Evolutionary conservation across 1,139 yeast species (phyloP).

Genomic region (Hyphopichia khmerensis): DNA sequence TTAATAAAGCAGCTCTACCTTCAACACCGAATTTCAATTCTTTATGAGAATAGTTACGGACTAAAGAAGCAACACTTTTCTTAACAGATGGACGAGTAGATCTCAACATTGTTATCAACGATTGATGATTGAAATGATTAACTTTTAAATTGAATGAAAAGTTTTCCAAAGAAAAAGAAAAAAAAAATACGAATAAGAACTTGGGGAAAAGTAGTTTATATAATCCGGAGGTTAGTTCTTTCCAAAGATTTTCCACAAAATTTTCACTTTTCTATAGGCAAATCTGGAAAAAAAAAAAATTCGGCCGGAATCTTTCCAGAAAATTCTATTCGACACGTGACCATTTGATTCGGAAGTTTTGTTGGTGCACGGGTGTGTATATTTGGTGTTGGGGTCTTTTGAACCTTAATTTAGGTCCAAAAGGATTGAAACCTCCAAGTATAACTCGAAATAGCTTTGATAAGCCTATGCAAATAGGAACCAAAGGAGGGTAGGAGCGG

Average conservation of each 20-base stretch:
- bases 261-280: neutral
- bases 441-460: no score
- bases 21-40: conserved; percentile 98
- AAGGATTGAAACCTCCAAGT: no score
- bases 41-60: conserved; percentile 77
- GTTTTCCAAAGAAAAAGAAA: neutral
- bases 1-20: conserved; percentile 94
- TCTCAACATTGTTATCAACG: conserved; percentile 49
- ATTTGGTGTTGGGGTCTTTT: no score
- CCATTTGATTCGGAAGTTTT: neutral
- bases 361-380: neutral
- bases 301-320: conserved; percentile 2
- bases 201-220: neutral
- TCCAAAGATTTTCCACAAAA: neutral
- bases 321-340: conserved; percentile 4
- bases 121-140: neutral
- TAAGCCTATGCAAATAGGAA: no score
- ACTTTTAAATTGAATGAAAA: neutral
- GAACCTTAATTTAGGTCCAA: no score
- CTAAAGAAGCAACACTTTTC: conserved; percentile 40
- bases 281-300: neutral
- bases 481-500: no score
- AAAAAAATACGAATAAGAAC: neutral
- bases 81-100: conserved; percentile 48
- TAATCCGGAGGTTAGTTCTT: neutral